Evolutionary conservation across 495 filamentous ascomycete genomes (phyloP).

Genomic region (Friedmanniomyces endolithicus): DNA sequence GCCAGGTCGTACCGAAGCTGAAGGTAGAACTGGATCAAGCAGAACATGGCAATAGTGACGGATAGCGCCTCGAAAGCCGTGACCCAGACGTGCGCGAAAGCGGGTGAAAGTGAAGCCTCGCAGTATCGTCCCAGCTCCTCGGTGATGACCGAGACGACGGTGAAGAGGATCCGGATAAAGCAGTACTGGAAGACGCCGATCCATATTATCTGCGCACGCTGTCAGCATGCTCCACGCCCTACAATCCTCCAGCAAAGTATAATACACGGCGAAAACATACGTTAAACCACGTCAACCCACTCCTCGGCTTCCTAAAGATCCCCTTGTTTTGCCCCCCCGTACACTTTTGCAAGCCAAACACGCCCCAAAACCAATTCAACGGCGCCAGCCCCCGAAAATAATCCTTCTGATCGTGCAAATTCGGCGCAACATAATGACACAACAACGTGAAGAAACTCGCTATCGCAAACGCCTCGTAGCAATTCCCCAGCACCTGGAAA

Average conservation of each 20-base stretch:
- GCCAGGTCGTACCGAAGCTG: conserved; percentile 57
- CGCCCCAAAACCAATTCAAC: conserved; percentile 62
- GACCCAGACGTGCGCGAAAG: conserved; percentile 75
- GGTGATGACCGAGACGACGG: conserved; percentile 61
- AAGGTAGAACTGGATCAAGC: conserved; percentile 78
- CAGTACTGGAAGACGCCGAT: conserved; percentile 82
- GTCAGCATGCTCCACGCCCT: neutral
- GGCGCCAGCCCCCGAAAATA: conserved; percentile 64
- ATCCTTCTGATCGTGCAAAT: conserved; percentile 73
- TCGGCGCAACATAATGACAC: conserved; percentile 70
- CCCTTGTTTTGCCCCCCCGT: conserved; percentile 50
- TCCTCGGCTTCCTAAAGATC: conserved; percentile 59
- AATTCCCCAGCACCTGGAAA: conserved; percentile 68
- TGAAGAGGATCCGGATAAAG: conserved; percentile 74
- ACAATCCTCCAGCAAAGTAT: neutral
- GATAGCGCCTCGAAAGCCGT: conserved; percentile 56
- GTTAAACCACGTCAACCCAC: conserved; percentile 90
- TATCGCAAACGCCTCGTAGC: conserved; percentile 88
- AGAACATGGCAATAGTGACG: conserved; percentile 85
- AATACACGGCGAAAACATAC: conserved; percentile 16
- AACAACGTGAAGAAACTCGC: conserved; percentile 82
- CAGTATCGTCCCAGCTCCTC: conserved; percentile 62
- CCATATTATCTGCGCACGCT: conserved; percentile 55
- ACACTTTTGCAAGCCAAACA: conserved; percentile 56
- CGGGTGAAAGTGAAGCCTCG: conserved; percentile 60